These are phyloP conservation scores for Arthrobotrys iridis DNA, from an alignment of 2,329 filamentous ascomycete genomes.

Conservation along the genomic window DNA sequence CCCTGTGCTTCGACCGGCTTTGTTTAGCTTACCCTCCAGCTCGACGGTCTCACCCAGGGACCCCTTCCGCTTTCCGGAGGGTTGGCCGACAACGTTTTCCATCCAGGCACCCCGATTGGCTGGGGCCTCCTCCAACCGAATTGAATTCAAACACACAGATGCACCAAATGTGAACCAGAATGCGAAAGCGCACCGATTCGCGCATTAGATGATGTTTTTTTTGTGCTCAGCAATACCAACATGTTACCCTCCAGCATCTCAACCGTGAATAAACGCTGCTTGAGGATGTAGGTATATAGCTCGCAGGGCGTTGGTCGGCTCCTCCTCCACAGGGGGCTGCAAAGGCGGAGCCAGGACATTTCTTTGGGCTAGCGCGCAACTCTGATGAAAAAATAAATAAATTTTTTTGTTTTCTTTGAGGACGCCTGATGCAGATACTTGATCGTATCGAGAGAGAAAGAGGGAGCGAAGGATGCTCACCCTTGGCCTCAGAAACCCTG, in stretches of 20 bases:
- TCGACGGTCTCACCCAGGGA: constrained; percentile 16
- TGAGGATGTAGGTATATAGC: constrained; percentile 15
- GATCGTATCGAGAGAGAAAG: background rate
- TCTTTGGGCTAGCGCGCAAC: constrained; percentile 40
- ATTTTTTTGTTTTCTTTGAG: constrained; percentile 15
- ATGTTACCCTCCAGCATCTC: constrained; percentile 8
- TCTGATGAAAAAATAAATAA: constrained; percentile 25
- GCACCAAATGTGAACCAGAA: constrained; percentile 16
- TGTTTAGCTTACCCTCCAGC: constrained; percentile 17
- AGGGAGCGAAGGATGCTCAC: too few relatives aligned
- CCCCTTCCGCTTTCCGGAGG: constrained; percentile 38
- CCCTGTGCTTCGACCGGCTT: constrained; percentile 6
- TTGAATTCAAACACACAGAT: constrained; percentile 11
- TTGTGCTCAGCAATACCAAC: background rate
- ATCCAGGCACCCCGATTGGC: constrained; percentile 45
- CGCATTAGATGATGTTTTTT: background rate
- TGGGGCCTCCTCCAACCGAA: constrained; percentile 4
- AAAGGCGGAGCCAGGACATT: constrained; percentile 25
- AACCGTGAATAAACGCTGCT: background rate
- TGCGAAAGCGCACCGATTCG: constrained; percentile 15
- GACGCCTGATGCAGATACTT: constrained; percentile 29
- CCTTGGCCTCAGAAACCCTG: constrained; percentile 1
- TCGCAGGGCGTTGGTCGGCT: constrained; percentile 12
- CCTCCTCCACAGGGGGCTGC: too few relatives aligned
- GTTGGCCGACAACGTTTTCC: constrained; percentile 45